Base-by-base conservation (phyloP, 169 alveolate species). In the Miamiensis avidus region DNA sequence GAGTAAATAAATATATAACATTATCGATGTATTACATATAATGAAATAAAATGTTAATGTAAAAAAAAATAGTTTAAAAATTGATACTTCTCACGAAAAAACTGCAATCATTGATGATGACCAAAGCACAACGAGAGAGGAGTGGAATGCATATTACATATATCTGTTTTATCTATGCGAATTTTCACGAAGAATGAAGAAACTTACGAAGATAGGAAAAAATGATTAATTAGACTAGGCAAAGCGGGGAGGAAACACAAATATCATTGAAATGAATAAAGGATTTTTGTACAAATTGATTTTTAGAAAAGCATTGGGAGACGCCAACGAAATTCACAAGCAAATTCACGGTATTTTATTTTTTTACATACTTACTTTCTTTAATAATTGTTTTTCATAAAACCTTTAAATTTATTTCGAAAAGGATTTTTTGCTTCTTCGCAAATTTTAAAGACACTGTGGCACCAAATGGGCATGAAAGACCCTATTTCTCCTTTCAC, bases 231-330 rank as follows among this genome's bases (percentile, higher is more conserved):
- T 29, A 64, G 84, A 78, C 32, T 65, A 75, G 76, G 31, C 65
- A 34, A 31, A 32, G 0, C 69, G 33, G 69, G 79, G 74, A 27
- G n/a, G 78, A 75, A 74, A 79, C 6, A 32, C 15, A 30, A 76
- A 78, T 64, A 25, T 73, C 29, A 29, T 86, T 64, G 72, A 49
- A 1, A 74, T 79, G 34, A 86, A 86, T 79, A 65, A 74, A 33
- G 89, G 86, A 29, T 85, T 85, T 49, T 65, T 85, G 29, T 85
- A 78, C 49, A 85, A 85, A 73, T 26, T 85, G 65, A 75, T 85
- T 29, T 85, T 85, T 74, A 74, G 84, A 32, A 85, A 85, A 74
- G 89, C 89, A 32, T 29, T 85, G 25, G 86, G 89, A n/a, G 89
- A 85, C 75, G 77, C 86, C 1, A 85, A 85, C 74, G 65, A 85